Conservation (phyloP, 2,329 filamentous ascomycete genomes). For the Xylariales sp. region DNA sequence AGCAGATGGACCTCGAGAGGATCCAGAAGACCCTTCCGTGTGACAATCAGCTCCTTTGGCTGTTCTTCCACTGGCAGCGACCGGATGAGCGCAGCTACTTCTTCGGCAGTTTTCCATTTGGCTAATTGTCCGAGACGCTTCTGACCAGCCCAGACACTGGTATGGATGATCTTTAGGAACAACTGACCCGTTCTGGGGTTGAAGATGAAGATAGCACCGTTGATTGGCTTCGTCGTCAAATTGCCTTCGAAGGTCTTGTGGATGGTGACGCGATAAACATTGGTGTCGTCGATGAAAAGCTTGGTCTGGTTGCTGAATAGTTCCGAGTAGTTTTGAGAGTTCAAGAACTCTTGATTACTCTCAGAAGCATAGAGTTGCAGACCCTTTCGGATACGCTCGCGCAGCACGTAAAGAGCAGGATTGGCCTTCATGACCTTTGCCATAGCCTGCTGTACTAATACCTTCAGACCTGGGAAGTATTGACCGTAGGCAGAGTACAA, state of each 20-base stretch:
- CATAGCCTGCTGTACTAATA: constrained; percentile 95
- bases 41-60: constrained; percentile 97
- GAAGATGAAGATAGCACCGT: constrained; percentile 99
- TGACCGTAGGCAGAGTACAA: constrained; percentile 96
- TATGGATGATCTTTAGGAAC: constrained; percentile 99
- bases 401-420: constrained; percentile 88
- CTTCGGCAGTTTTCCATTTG: constrained; percentile 99
- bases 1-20: constrained; percentile 94
- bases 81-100: constrained; percentile 95
- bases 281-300: constrained; percentile 98
- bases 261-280: constrained; percentile 98
- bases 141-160: constrained; percentile 97
- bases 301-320: constrained; percentile 99
- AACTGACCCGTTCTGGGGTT: constrained; percentile 97
- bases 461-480: constrained; percentile 97
- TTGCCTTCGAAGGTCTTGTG: constrained; percentile 99
- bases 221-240: constrained; percentile 98
- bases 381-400: constrained; percentile 97
- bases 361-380: constrained; percentile 96
- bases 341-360: constrained; percentile 98
- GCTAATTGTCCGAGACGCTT: constrained; percentile 97
- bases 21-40: constrained; percentile 92
- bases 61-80: constrained; percentile 97
- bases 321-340: constrained; percentile 99
- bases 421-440: constrained; percentile 99